Conservation (phyloP, 202 grass and related monocot species). For the Digitaria exilis region DNA sequence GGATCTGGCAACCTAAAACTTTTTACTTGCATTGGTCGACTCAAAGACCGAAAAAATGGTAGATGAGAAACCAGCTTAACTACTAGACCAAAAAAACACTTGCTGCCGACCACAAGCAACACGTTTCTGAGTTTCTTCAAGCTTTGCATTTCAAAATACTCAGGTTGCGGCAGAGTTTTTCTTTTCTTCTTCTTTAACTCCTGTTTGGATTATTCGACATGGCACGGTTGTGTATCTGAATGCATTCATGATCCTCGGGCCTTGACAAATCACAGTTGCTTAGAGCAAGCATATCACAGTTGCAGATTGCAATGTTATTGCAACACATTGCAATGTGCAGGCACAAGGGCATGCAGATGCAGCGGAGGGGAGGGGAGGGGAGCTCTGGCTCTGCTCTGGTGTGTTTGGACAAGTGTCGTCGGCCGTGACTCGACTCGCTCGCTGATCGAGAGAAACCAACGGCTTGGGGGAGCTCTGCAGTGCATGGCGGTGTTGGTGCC, state of each 20-base stretch:
- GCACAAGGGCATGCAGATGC: background rate
- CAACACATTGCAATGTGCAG: no score
- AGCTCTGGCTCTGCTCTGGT: background rate
- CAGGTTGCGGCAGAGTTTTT: background rate
- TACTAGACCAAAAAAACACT: constrained; percentile 39
- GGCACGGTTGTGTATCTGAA: background rate
- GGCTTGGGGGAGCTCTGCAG: background rate
- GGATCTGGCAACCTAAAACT: constrained; percentile 44
- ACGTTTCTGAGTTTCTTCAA: background rate
- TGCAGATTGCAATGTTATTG: no score
- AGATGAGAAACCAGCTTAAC: constrained; percentile 52
- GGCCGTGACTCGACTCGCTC: background rate
- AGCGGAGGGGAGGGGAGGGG: no score
- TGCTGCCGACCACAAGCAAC: constrained; percentile 2
- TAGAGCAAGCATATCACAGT: no score
- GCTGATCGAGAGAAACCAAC: background rate
- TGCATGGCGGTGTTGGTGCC: background rate
- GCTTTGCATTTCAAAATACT: background rate
- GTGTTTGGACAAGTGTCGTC: background rate
- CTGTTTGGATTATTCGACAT: no score
- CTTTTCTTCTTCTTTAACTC: background rate
- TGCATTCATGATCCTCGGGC: background rate
- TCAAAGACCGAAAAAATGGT: background rate
- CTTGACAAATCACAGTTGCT: no score
- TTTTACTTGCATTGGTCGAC: background rate